Conservation (phyloP, 2,329 filamentous ascomycete species). For the Cladosporium sp. region DNA sequence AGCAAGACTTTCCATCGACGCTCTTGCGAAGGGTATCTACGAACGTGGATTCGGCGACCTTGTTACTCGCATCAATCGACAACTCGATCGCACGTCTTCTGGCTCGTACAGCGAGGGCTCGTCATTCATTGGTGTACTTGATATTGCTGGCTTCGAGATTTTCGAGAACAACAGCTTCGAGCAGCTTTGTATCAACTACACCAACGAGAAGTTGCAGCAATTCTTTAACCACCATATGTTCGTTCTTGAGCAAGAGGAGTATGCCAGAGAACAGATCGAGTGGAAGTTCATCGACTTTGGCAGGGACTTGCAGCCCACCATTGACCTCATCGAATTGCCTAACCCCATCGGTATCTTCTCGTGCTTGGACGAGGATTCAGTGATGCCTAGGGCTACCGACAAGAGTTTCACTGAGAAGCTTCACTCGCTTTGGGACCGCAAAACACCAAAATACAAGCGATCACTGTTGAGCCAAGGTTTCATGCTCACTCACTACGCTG, state of each 20-base stretch:
- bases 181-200: constrained; percentile 99
- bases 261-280: constrained; percentile 94
- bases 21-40: constrained; percentile 94
- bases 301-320: constrained; percentile 92
- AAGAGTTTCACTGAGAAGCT: constrained; percentile 96
- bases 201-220: constrained; percentile 97
- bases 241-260: constrained; percentile 96
- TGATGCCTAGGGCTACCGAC: constrained; percentile 98
- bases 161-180: constrained; percentile 99
- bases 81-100: constrained; percentile 69
- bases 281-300: constrained; percentile 99
- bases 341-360: constrained; percentile 99
- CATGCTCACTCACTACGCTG: constrained; percentile 93
- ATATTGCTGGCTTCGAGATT: constrained; percentile 98
- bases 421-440: constrained; percentile 94
- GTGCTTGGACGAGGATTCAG: constrained; percentile 93
- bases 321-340: constrained; percentile 90
- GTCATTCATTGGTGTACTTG: constrained; percentile 93
- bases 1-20: constrained; percentile 83
- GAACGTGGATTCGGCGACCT: constrained; percentile 93
- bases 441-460: constrained; percentile 86
- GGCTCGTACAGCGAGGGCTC: constrained; percentile 81
- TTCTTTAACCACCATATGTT: constrained; percentile 99
- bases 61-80: constrained; percentile 84
- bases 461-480: constrained; percentile 89